These are phyloP conservation scores for Fonsecaea monophora DNA, from an alignment of 2,329 filamentous ascomycete genomes.

Conservation along the genomic window DNA sequence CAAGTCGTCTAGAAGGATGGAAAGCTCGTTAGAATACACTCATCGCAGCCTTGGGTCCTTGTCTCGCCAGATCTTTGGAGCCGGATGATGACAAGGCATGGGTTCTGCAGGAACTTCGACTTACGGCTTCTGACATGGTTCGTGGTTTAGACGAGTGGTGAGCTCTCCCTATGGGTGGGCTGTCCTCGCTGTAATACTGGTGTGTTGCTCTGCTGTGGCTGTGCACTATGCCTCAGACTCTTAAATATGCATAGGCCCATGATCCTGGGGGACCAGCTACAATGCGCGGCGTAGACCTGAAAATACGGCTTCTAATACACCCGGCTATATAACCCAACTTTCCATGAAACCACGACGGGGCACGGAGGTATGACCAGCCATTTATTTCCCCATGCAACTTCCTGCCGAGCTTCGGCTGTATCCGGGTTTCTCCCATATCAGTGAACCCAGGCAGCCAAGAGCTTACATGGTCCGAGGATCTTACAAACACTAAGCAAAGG, in stretches of 20 bases:
- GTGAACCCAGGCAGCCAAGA: too few species aligned
- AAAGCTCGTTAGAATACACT: conserved; percentile 3
- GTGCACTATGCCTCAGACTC: background rate
- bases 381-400: background rate
- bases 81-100: background rate
- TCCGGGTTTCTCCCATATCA: background rate
- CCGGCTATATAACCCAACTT: conserved; percentile 14
- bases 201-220: background rate
- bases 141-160: background rate
- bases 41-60: background rate
- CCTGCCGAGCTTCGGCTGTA: background rate
- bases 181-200: background rate
- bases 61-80: background rate
- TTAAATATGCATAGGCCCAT: background rate
- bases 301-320: conserved; percentile 1
- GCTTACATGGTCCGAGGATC: background rate
- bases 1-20: background rate
- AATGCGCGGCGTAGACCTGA: background rate
- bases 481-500: background rate
- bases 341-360: background rate
- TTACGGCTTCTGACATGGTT: conserved; percentile 6
- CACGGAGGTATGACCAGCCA: conserved; percentile 1
- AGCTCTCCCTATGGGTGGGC: background rate
- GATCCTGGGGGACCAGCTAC: background rate
- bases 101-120: background rate